Base-by-base conservation (phyloP, 805 yeast species). In the Lipomyces spencermartinsiae region DNA sequence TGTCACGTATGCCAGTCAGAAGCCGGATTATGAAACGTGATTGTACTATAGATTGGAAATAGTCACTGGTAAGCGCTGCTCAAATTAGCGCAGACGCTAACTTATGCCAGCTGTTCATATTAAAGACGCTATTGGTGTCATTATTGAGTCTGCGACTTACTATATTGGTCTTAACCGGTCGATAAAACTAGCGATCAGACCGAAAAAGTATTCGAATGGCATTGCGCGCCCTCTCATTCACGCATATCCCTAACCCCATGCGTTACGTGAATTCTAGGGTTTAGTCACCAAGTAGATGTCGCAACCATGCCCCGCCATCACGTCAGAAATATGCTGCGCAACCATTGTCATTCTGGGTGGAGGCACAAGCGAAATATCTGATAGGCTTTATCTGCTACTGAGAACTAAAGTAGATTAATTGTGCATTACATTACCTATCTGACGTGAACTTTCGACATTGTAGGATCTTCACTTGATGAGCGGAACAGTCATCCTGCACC, bases 1-100 rank as follows among this genome's bases (percentile, higher is more conserved):
- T 9, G 62, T 59, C 12, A 49, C 60, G n/a, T 69, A 69, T 29
- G 68, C 68, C 6, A 66, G 70, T 25, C 72, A 69, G 58, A 59
- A 39, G 35, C 62, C 66, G 10, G 72, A 64, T 43, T 69, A 56
- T 49, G 72, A 69, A 65, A 65, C 46, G 16, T 67, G 35, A 58
- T 16, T 22, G 35, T 22, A 29, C 29, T 31, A 34, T 34, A 37
- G 35, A 31, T 5, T 4, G 19, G 10, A n/a, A n/a, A 46, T 19
- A 29, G 2, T 25, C 7, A 16, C 22, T 7, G 1, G 7, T 43
- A 8, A 16, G 4, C 8, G 16, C 9, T 43, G n/a, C 19, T n/a
- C 7, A 2, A 43, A 43, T 43, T 19, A 8, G 10, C 4, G 39
- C 14, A 10, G 49, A 43, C 49, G 16, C 49, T 35, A 25, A 25